These are phyloP conservation scores for Patellifolia procumbens DNA, from an alignment of 179 eudicot species.

Conservation along the genomic window DNA sequence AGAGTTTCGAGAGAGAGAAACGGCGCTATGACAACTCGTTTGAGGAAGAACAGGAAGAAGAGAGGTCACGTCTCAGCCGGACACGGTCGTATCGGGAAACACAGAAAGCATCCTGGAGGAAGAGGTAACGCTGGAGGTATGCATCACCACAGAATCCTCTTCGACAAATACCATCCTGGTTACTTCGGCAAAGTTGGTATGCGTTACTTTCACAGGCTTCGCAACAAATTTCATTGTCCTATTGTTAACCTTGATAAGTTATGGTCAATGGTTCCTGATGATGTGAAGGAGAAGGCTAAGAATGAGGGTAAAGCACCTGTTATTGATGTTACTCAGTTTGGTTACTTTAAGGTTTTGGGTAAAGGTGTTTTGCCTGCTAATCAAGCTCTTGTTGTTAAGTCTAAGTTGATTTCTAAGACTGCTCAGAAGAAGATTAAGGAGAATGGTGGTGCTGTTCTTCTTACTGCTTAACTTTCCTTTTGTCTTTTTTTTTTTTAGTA, in stretches of 20 bases:
- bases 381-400: conserved; percentile 52
- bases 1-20: background rate
- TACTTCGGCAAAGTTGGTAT: conserved; percentile 72
- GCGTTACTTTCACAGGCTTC: conserved; percentile 61
- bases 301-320: conserved; percentile 43
- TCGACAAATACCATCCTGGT: conserved; percentile 79
- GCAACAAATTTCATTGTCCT: conserved; percentile 63
- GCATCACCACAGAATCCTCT: conserved; percentile 71
- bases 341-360: conserved; percentile 61
- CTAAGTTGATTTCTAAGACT: conserved; percentile 53
- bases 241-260: conserved; percentile 54
- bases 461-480: conserved; percentile 45
- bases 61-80: conserved; percentile 68
- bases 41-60: conserved; percentile 67
- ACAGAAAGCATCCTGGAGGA: conserved; percentile 72
- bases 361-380: conserved; percentile 45
- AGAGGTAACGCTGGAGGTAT: conserved; percentile 76
- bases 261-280: conserved; percentile 51
- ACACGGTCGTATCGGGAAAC: conserved; percentile 66
- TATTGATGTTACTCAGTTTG: conserved; percentile 53
- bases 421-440: conserved; percentile 80
- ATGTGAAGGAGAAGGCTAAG: conserved; percentile 40
- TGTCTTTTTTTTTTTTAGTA: background rate
- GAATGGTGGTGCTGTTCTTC: conserved; percentile 60
- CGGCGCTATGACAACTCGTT: conserved; percentile 40